Conservation (phyloP, 2,329 filamentous ascomycete genomes). For the Xylogone sp. region DNA sequence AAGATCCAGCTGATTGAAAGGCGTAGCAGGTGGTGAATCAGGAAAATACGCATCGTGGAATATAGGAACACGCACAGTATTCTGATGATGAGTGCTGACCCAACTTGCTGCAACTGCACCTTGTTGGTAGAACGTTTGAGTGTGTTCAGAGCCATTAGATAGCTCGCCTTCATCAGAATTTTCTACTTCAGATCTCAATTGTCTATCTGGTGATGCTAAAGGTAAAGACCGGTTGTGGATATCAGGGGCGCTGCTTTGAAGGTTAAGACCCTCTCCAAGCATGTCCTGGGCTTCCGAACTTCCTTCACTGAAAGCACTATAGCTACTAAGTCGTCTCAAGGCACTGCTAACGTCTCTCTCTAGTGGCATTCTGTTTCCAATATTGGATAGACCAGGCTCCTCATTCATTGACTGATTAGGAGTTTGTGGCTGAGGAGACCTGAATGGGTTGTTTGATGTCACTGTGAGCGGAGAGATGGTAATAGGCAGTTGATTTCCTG, state of each 20-base stretch:
- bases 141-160: constrained; percentile 4
- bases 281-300: constrained; percentile 3
- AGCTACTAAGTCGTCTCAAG: constrained; percentile 21
- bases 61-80: constrained; percentile 19
- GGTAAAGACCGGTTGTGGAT: not conserved
- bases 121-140: constrained; percentile 19
- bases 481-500: not conserved
- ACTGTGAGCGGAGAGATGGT: not conserved
- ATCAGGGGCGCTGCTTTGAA: not conserved
- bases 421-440: too few relatives aligned
- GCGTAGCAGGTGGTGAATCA: constrained; percentile 14
- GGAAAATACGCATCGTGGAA: constrained; percentile 11
- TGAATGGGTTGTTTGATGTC: too few relatives aligned
- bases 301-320: constrained; percentile 19
- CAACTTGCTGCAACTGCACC: constrained; percentile 17
- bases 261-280: not conserved
- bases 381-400: not conserved
- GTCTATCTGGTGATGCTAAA: not conserved
- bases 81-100: constrained; percentile 13
- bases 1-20: constrained; percentile 3
- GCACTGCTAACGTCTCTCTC: constrained; percentile 26
- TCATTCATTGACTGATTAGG: not conserved
- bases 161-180: constrained; percentile 3
- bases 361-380: constrained; percentile 14
- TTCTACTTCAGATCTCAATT: not conserved